Evolutionary conservation across 257 asterid genomes (phyloP).

Genomic region (Agastache rugosa): DNA sequence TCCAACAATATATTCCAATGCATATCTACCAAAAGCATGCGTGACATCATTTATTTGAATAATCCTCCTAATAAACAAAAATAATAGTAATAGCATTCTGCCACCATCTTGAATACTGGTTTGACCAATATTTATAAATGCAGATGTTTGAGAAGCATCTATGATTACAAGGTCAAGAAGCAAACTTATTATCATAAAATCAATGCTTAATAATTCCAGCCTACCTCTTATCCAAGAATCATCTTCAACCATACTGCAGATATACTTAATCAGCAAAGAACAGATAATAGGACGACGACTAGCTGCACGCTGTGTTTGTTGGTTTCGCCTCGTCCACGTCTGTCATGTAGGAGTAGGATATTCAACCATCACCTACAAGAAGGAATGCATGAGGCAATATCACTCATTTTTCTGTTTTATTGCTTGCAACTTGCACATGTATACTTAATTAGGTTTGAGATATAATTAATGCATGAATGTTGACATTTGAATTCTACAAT

Average conservation of each 20-base stretch:
- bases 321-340: not conserved
- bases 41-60: conserved; percentile 10
- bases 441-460: too few species aligned
- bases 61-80: not conserved
- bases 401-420: not conserved
- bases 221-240: not conserved
- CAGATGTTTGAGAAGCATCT: not conserved
- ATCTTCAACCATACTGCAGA: not conserved
- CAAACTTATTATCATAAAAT: too few species aligned
- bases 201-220: too few species aligned
- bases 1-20: not conserved
- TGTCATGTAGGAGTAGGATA: not conserved
- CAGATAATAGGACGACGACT: too few species aligned
- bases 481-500: too few species aligned
- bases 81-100: not conserved
- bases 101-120: conserved; percentile 3
- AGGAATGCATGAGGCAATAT: not conserved
- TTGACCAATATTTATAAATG: conserved; percentile 22
- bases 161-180: too few species aligned
- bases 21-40: not conserved
- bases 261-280: too few species aligned
- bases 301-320: not conserved
- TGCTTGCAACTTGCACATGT: not conserved
- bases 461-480: too few species aligned
- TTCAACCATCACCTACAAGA: not conserved